Evolutionary conservation across 2,329 filamentous ascomycete genomes (phyloP).

Genomic region (Xylariaceae sp.): DNA sequence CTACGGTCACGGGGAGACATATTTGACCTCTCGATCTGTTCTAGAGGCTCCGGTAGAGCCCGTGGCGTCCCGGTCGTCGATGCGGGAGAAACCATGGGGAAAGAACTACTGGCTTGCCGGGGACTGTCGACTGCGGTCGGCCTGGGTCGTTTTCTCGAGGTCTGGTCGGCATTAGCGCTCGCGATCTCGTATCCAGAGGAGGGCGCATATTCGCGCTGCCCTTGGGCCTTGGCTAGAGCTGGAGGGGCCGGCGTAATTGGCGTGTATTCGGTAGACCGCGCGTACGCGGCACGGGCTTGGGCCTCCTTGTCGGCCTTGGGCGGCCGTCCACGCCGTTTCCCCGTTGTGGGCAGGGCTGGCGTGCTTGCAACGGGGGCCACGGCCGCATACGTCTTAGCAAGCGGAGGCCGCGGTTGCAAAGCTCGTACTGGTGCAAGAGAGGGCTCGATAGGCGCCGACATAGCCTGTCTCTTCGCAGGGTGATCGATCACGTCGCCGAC

Average conservation of each 20-base stretch:
- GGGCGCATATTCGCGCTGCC: conserved; percentile 31
- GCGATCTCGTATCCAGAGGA: conserved; percentile 33
- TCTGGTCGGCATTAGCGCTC: conserved; percentile 25
- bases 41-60: conserved; percentile 29
- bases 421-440: conserved; percentile 25
- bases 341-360: conserved; percentile 25
- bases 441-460: conserved; percentile 28
- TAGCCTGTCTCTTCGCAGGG: conserved; percentile 33
- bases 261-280: conserved; percentile 29
- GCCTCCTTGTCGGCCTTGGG: conserved; percentile 41
- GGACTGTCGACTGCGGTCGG: conserved; percentile 27
- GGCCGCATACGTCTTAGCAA: conserved; percentile 27
- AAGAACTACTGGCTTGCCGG: conserved; percentile 24
- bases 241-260: conserved; percentile 32
- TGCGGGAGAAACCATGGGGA: conserved; percentile 29
- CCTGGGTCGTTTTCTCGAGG: conserved; percentile 26
- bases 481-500: conserved; percentile 33
- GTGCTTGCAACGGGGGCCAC: conserved; percentile 16
- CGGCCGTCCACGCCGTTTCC: conserved; percentile 43
- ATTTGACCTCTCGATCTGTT: conserved; percentile 29
- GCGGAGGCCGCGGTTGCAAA: conserved; percentile 32
- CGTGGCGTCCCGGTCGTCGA: conserved; percentile 30
- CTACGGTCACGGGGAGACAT: conserved; percentile 29
- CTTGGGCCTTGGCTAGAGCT: conserved; percentile 17
- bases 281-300: conserved; percentile 30